Conservation (phyloP, 495 filamentous ascomycete genomes). For the Lichenothelia convexa region DNA sequence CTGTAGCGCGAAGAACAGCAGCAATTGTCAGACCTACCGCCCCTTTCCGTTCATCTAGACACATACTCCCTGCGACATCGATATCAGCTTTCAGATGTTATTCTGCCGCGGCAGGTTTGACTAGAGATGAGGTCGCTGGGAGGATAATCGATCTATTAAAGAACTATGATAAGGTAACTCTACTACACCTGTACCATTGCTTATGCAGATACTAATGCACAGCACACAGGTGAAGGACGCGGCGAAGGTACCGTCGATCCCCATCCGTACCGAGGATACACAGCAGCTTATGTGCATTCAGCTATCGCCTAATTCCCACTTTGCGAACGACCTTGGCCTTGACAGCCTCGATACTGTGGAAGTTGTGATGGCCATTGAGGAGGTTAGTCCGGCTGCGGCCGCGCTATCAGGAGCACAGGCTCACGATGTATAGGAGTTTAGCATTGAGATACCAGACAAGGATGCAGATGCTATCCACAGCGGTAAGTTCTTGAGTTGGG, state of each 20-base stretch:
- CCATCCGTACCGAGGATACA: constrained; percentile 1
- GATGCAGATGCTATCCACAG: constrained; percentile 94
- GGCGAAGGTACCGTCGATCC: constrained; percentile 21
- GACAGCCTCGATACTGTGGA: constrained; percentile 97
- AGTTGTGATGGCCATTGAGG: constrained; percentile 99
- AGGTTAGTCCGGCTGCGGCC: constrained; percentile 38
- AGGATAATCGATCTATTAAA: constrained; percentile 83
- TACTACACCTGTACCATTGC: no score
- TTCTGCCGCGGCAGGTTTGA: constrained; percentile 58
- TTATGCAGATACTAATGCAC: no score
- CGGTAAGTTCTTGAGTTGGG: constrained; percentile 63
- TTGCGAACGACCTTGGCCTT: constrained; percentile 85
- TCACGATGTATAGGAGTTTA: constrained; percentile 64
- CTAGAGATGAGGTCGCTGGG: constrained; percentile 70
- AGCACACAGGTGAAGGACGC: constrained; percentile 21
- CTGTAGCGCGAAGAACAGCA: constrained; percentile 31
- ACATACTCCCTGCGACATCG: constrained; percentile 35
- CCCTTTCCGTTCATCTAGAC: constrained; percentile 36
- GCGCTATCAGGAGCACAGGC: constrained; percentile 7
- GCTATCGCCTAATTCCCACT: constrained; percentile 71
- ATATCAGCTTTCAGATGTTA: constrained; percentile 60
- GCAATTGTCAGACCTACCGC: constrained; percentile 38
- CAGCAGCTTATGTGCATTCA: constrained; percentile 17
- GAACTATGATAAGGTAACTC: constrained; percentile 88
- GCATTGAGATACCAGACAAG: constrained; percentile 99